A percentile compares a stretch with the other conserved stretches of the same genome.
Conservation (phyloP, 345 rosid species). For the Garcia nutans region DNA sequence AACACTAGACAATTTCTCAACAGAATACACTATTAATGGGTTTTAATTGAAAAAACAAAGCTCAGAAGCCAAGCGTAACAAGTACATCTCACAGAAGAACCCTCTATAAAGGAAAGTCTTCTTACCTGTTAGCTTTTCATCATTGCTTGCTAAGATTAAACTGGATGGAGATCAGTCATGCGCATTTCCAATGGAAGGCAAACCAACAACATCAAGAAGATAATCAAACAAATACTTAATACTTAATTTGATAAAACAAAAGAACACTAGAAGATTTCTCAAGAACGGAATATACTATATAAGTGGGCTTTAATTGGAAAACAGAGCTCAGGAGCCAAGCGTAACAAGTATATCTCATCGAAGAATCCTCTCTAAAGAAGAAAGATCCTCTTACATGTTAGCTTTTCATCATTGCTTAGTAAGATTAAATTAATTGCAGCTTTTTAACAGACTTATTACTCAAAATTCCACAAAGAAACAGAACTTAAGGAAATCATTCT, state of each 20-base stretch:
- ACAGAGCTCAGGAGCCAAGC: slow-evolving; percentile 54
- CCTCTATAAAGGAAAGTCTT: slow-evolving; percentile 18
- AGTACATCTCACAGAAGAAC: slow-evolving; percentile 43
- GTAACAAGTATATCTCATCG: slow-evolving; percentile 50
- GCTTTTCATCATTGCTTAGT: slow-evolving; percentile 22
- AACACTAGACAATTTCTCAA: not conserved
- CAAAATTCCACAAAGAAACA: too few species aligned
- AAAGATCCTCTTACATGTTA: slow-evolving; percentile 44
- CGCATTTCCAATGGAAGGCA: too few species aligned
- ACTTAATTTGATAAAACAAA: not conserved
- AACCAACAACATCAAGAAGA: too few species aligned
- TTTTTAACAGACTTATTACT: too few species aligned
- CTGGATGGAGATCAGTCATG: too few species aligned
- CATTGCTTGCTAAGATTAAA: slow-evolving; percentile 10
- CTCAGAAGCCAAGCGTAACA: slow-evolving; percentile 67
- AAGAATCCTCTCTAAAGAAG: slow-evolving; percentile 21
- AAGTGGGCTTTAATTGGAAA: too few species aligned
- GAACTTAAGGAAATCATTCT: too few species aligned
- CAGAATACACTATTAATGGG: too few species aligned
- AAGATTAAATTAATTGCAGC: too few species aligned
- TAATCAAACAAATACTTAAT: too few species aligned
- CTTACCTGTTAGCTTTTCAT: slow-evolving; percentile 45
- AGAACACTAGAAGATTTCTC: not conserved
- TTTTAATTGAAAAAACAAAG: slow-evolving; percentile 2
- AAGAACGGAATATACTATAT: too few species aligned